phyloP scores from a whole-genome alignment of 139 green algal species.

The Dunaliella sp. region DNA sequence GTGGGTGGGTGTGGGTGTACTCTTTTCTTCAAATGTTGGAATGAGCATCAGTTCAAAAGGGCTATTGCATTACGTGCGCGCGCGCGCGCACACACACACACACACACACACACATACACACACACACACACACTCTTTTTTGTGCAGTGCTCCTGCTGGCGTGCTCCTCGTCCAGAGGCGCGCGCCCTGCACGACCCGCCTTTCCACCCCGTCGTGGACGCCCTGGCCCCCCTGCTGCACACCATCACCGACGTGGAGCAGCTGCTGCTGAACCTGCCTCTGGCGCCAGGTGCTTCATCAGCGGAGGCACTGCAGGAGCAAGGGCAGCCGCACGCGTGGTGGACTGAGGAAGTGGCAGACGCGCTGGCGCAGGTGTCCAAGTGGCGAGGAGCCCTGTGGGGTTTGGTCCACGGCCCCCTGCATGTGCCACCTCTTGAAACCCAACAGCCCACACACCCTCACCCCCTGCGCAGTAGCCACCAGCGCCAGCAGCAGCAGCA shows the following conservation, averaged over 20 bases:
- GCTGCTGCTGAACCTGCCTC: slow-evolving; percentile 17
- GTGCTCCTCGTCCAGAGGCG: slow-evolving; percentile 45
- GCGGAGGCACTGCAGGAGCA: neutral
- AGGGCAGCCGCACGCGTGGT: neutral
- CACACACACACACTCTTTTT: too few relatives aligned
- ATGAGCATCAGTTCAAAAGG: too few relatives aligned
- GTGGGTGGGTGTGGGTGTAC: too few relatives aligned
- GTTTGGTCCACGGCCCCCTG: slow-evolving; percentile 38
- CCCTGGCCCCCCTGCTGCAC: slow-evolving; percentile 43
- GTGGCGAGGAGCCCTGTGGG: slow-evolving; percentile 51
- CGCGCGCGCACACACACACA: neutral
- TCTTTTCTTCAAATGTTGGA: too few relatives aligned
- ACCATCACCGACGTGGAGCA: slow-evolving; percentile 45
- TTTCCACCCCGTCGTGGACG: slow-evolving; percentile 58
- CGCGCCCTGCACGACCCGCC: slow-evolving; percentile 37
- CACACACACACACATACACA: neutral
- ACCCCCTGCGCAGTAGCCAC: too few relatives aligned
- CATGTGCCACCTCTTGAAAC: neutral
- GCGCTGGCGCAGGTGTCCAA: slow-evolving; percentile 1
- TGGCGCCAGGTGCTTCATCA: neutral
- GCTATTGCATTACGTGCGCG: too few relatives aligned
- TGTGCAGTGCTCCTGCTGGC: slow-evolving; percentile 61
- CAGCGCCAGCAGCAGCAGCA: neutral
- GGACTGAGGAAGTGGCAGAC: neutral
- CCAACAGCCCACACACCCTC: neutral